Base-by-base conservation (phyloP, 108 stramenopile species). In the Pseudonitzschia multiseries region DNA sequence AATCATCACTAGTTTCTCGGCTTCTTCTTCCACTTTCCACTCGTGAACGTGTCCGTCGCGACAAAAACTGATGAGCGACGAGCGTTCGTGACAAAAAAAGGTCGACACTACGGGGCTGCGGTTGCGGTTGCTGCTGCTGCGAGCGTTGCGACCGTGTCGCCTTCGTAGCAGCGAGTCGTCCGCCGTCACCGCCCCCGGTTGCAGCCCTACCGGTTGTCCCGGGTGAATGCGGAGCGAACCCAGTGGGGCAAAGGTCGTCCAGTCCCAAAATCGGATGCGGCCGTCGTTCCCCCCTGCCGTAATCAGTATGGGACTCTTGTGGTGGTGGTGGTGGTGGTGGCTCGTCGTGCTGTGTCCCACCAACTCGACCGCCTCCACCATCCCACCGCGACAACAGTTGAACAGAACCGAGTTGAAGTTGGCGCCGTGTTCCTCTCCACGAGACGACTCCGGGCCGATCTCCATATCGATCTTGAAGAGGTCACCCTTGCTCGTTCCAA, bases 351-450 rank as follows among this genome's bases (percentile, higher is more conserved):
- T 0, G 29, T 59, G 27, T 14, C 57, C 57, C 29, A 59, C 57
- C 57, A 59, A 27, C 29, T 59, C 57, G 29, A 59, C 57, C 15
- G 57, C 27, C 15, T 59, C 57, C 29, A 59, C 57, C 57, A 59
- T 59, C 6, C 57, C 57, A 8, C 57, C 29, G 15, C 57, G 57
- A 27, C 57, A 59, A 14, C 57, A 59, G 29, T 59, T 27, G 24
- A 15, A 59, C 13, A 59, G 29, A 9, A 59, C 46, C 46, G 46
- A 18, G 46, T 10, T 14, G n/a, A n/a, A n/a, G n/a, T n/a, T n/a
- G n/a, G n/a, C 18, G 46, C 12, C 1, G 8, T 18, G 46, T 18
- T 48, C 12, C 12, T 10, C 17, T 1, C 46, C 46, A 14, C 46
- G 46, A 10, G n/a, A 2, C 46, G 46, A 14, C 29, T 27, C 57